Evolutionary conservation across 768 basidiomycete species (phyloP), one percentile per base, ranked within the genome.

Genomic region (Xanthoconium purpureum): DNA sequence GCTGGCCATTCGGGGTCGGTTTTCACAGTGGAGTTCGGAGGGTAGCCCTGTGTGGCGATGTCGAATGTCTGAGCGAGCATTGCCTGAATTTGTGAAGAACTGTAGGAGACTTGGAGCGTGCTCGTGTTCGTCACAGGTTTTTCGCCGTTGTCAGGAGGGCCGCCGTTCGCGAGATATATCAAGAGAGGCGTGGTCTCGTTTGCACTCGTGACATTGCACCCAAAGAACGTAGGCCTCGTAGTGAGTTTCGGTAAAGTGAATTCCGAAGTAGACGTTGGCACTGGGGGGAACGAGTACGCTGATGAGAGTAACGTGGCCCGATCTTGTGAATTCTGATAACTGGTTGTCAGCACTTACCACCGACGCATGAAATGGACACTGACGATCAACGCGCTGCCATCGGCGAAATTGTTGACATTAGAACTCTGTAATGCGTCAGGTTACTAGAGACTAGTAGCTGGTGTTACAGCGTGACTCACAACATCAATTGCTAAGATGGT

Each of bases 141-240:
- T 32, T 71, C 63, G 17, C 75, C 70, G 30, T 78, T 67, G 52
- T 66, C 69, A 42, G 75, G 76, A 5, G 75, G 67, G 2, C 77
- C 78, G 28, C 81, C 80, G 61, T 80, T 81, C 0, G 83, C 82
- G 18, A 84, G 67, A 66, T 87, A 85, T 50, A 85, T 75, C 18
- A 85, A 62, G 37, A 84, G 63, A 3, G 84, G 82, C 9, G 74
- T 74, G 35, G 67, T 71, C 0, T 57, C 58, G 28, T 63, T 66
- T 46, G 59, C 58, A 29, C 46, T 65, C 38, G 64, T 56, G 32
- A 57, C 62, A 11, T 73, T 58, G 62, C 80, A 79, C 5, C 78
- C 80, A 63, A 79, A 80, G 69, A 82, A 78, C n/a, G 76, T 76
- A 10, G 78, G 77, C 7, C 70, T 68, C 1, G 56, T 50, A 24